Base-by-base conservation (phyloP, 306 rosid species). In the Vigna trinervia region DNA sequence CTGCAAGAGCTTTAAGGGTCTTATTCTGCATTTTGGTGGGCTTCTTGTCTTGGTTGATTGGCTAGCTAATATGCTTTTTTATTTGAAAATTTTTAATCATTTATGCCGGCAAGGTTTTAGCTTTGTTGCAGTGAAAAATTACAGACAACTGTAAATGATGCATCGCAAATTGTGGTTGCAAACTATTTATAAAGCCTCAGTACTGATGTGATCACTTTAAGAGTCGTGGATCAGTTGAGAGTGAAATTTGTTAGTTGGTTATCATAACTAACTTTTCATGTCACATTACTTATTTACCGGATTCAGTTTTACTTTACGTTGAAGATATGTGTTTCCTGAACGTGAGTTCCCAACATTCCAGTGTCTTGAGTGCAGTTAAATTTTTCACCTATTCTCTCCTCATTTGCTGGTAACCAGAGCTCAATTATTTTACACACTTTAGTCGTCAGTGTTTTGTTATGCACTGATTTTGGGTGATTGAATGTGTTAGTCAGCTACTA, bases 231-330 rank as follows among this genome's bases (percentile, higher is more conserved):
- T 57, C 7, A 17, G 65, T 58, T 23, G 36, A 41, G 47, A 32
- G 57, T 68, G 72, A 51, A 81, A 80, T 70, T 59, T 28, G 73
- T 79, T 63, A 9, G 51, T 39, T 5, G 58, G 54, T 63, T 32
- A 34, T 8, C 9, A 38, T 11, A 32, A 20, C 65, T 52, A 50
- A 51, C 39, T 50, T 76, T 38, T 75, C 54, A 14, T 36, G 52
- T 38, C 64, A 12, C 41, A 54, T 32, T 58, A 2, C 8, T 48
- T 50, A 63, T 48, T 17, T 19, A 51, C 22, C 1, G 8, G 52
- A 17, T 51, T 76, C 17, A 12, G 51, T 17, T 75, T 60, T 6
- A 62, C 34, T 51, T 64, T 34, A n/a, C 66, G 36, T 38, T 34
- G 14, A 71, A 48, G 41, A 9, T 20, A 36, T 58, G 15, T 43